Evolutionary conservation across 371 early-diverging fungal genomes (phyloP).

Genomic region (Mortierella sp.): DNA sequence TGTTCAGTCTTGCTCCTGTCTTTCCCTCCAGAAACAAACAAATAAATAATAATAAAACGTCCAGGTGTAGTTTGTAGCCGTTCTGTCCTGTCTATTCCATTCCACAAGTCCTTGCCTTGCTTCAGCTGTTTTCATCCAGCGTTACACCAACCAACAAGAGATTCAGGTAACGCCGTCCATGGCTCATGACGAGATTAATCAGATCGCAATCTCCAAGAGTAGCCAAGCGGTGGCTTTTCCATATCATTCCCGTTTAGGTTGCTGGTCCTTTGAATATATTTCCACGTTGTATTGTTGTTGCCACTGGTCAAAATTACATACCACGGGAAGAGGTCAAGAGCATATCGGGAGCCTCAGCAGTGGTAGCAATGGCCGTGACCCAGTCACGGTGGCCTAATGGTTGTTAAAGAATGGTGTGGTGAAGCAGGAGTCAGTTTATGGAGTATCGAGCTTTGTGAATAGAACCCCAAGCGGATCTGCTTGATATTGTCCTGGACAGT

Average conservation of each 20-base stretch:
- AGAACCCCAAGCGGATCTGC: neutral
- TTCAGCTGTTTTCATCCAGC: neutral
- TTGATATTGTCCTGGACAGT: neutral
- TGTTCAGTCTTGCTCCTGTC: neutral
- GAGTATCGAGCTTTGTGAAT: too few relatives aligned
- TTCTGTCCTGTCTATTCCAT: too few relatives aligned
- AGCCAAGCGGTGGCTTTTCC: neutral
- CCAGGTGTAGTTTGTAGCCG: too few relatives aligned
- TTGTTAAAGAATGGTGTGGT: neutral
- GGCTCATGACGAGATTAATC: neutral
- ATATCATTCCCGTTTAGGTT: neutral
- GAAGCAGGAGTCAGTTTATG: too few relatives aligned
- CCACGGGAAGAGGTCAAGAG: slow-evolving; percentile 94
- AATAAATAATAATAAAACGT: too few relatives aligned
- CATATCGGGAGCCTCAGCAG: slow-evolving; percentile 92
- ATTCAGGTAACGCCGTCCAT: neutral
- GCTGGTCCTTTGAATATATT: neutral
- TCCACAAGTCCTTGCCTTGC: neutral
- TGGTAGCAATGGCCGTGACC: slow-evolving; percentile 96
- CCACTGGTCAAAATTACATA: slow-evolving; percentile 57
- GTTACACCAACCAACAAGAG: neutral
- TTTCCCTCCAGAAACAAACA: neutral
- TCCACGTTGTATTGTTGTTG: neutral
- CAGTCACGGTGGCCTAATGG: slow-evolving; percentile 80
- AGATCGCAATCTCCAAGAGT: neutral